Evolutionary conservation across 2,329 filamentous ascomycete genomes (phyloP), one percentile per base, ranked within the genome.

Genomic region (Didymella exigua): DNA sequence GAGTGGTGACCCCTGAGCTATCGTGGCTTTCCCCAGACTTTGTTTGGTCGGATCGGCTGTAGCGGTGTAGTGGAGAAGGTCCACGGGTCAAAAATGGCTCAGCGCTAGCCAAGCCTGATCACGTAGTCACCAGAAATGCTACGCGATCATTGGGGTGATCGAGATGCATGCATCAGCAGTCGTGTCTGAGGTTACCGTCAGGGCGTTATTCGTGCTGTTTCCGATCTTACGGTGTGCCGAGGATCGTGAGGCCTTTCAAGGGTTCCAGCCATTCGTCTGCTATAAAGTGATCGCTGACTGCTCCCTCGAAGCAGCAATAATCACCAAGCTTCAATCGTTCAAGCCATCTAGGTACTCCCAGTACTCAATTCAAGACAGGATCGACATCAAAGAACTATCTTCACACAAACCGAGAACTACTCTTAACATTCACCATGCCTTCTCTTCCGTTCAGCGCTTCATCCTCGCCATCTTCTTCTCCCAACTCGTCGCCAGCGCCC

Each of bases 401-500:
- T 61, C 60, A 60, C 61, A 63, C 60, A 67, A 70, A 56, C 57
- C 59, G 43, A 59, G 48, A 68, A 65, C 66, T 49, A 64, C 58
- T 58, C 56, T 54, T 40, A 49, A 56, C 50, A 47, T 55, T 44
- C 71, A 74, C 59, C 62, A 75, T 75, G 72, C 72, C 72, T 70
- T 58, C 64, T 67, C 69, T 74, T 65, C 69, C 72, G 52, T 75
- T 74, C 65, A 60, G 66, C 59, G 54, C 70, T 61, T 62, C 68
- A 63, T 62, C 72, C 58, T 73, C 72, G 66, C 67, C 72, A 62
- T 62, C 67, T 53, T 62, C 69, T 60, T 73, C 71, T 61, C 70
- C 72, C 41, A 68, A 54, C 53, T 54, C 67, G 34, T 66, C 68
- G 51, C 62, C 66, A 31, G 67, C 70, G 56, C 72, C 72, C 18